Evolutionary conservation across 2,329 filamentous ascomycete species (phyloP), one percentile per base, ranked within the genome.

Genomic region (Capronia coronata): DNA sequence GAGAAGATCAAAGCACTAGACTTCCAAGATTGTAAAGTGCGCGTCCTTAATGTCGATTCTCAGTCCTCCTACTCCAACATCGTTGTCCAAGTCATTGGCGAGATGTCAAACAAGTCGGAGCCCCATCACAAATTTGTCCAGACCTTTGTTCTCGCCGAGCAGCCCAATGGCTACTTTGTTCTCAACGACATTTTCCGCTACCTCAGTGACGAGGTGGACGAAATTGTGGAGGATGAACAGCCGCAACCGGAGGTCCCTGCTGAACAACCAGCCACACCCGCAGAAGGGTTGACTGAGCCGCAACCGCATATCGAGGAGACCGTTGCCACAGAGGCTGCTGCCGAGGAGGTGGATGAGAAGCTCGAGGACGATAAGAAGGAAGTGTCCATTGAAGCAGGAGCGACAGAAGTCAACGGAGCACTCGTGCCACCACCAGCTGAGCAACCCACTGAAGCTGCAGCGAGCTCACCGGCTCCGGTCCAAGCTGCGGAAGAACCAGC

Each of bases 111-210:
- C 80, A 94, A 94, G 71, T 82, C 81, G 42, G 83, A 84, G 57
- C 87, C 93, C 51, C 87, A 91, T 64, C 90, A 87, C 75, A 96
- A 96, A 70, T 98, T 98, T 65, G 86, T 90, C 34, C 93, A 98
- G 77, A 97, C 91, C 45, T 98, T 98, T 62, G 87, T 98, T 56
- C 86, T 98, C 56, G 93, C 93, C 42, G 83, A 91, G 69, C 93
- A 98, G 73, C 88, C 88, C 43, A 94, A 91, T 49, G 93, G 93
- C 57, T 98, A 97, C 76, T 98, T 94, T 63, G 91, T 98, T 27
- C 80, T 98, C 62, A 98, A 98, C 70, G 93, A 98, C 65, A 95
- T 98, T 67, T 88, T 97, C 75, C 81, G 93, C 62, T 97, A 94
- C 71, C 83, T 98, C 59, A 82, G 84, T 58, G 89, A 96, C 54